phyloP scores from a whole-genome alignment of 345 rosid species.

The Acer yangbiense region DNA sequence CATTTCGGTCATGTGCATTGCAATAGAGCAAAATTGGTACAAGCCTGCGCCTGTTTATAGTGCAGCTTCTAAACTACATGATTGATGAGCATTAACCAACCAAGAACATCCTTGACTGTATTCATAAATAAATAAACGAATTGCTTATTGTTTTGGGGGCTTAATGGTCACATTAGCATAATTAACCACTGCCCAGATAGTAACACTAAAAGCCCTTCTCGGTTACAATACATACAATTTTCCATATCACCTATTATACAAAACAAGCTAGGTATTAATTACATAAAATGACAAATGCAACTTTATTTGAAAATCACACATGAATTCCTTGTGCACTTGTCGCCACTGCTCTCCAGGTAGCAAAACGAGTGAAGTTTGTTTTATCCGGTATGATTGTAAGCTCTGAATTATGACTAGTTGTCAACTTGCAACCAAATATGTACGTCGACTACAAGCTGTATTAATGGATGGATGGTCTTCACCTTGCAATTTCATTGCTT shows the following conservation, averaged over 20 bases:
- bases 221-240: background rate
- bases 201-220: background rate
- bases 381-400: background rate
- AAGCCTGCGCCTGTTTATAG: too few species aligned
- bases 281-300: background rate
- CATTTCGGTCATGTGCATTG: too few species aligned
- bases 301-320: background rate
- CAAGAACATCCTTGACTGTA: too few species aligned
- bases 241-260: background rate
- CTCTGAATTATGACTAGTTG: background rate
- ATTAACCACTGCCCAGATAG: background rate
- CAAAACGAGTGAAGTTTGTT: background rate
- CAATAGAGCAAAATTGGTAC: too few species aligned
- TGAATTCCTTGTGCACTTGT: background rate
- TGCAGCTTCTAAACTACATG: too few species aligned
- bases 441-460: background rate
- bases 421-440: background rate
- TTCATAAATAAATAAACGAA: slow-evolving; percentile 3
- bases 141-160: background rate
- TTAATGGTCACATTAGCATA: background rate
- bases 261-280: slow-evolving; percentile 12
- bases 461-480: background rate
- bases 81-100: background rate
- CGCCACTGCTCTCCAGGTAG: background rate
- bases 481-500: background rate